Percentiles rank a stretch among this genome's conserved stretches.
Evolutionary conservation across 2,329 filamentous ascomycete species (phyloP).

Genomic region (Colletotrichum coccodes): DNA sequence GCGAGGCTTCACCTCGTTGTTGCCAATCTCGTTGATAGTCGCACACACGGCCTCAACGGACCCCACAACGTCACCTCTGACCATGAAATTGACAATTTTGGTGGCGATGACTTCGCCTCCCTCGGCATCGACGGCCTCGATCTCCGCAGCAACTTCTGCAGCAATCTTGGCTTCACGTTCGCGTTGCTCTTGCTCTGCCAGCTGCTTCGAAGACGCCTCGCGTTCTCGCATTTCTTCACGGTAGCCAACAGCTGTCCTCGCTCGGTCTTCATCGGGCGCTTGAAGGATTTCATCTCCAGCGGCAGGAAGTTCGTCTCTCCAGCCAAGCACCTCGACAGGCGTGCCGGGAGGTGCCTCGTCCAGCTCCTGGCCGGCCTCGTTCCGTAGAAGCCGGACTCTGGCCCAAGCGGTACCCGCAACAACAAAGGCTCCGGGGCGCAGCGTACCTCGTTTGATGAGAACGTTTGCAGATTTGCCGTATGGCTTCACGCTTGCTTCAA

Average conservation of each 20-base stretch:
- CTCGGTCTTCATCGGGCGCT: slow-evolving; percentile 80
- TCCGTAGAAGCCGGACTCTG: slow-evolving; percentile 83
- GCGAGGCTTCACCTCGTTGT: slow-evolving; percentile 81
- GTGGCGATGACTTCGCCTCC: slow-evolving; percentile 47
- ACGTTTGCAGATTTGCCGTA: slow-evolving; percentile 89
- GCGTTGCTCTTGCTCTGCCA: slow-evolving; percentile 77
- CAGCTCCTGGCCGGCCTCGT: slow-evolving; percentile 82
- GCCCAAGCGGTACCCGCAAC: slow-evolving; percentile 92
- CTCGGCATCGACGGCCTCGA: slow-evolving; percentile 49
- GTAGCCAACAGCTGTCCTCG: slow-evolving; percentile 81
- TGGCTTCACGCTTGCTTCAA: slow-evolving; percentile 90
- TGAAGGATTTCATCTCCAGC: slow-evolving; percentile 91
- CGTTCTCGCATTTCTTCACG: slow-evolving; percentile 78
- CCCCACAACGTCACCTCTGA: slow-evolving; percentile 93
- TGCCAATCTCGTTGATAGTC: slow-evolving; percentile 81
- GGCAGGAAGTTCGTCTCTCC: slow-evolving; percentile 82
- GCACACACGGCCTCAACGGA: slow-evolving; percentile 91
- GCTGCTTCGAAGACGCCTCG: slow-evolving; percentile 81
- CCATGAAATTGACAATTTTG: slow-evolving; percentile 78
- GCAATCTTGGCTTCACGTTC: slow-evolving; percentile 62
- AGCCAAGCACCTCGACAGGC: slow-evolving; percentile 94
- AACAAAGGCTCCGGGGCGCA: slow-evolving; percentile 82
- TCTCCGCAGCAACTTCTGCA: slow-evolving; percentile 46
- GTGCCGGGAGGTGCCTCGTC: slow-evolving; percentile 84
- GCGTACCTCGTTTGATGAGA: slow-evolving; percentile 86